Percentiles rank a stretch among this genome's conserved stretches.
Conservation (phyloP, 345 rosid genomes). For the Lepidium sativum region DNA sequence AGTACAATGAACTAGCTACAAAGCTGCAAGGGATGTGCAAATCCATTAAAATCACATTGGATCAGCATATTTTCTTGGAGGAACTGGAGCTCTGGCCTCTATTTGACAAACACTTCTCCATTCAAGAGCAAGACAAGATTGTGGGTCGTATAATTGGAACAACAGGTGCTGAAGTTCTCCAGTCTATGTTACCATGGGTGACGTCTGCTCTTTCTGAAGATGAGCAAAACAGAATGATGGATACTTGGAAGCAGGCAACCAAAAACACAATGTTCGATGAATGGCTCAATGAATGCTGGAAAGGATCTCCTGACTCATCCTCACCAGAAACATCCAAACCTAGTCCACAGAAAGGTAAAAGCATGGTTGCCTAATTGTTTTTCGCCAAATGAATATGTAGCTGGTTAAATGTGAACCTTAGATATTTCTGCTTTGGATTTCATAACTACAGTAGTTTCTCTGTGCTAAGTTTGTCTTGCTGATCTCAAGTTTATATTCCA, state of each 20-base stretch:
- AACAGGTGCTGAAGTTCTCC: conserved; percentile 87
- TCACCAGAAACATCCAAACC: conserved; percentile 40
- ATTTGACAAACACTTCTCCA: conserved; percentile 65
- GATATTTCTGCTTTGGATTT: not conserved
- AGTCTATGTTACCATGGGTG: conserved; percentile 94
- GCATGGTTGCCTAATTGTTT: not conserved
- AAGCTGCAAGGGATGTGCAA: conserved; percentile 95
- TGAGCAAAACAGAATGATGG: conserved; percentile 92
- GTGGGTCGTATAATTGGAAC: conserved; percentile 92
- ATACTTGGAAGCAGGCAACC: conserved; percentile 92
- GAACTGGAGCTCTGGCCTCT: conserved; percentile 89
- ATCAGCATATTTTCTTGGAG: conserved; percentile 81
- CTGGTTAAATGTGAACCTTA: not conserved
- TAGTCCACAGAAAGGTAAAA: conserved; percentile 41
- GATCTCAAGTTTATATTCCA: conserved; percentile 12
- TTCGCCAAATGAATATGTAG: not conserved
- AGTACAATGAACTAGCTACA: conserved; percentile 66
- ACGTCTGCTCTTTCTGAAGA: conserved; percentile 80
- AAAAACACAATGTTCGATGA: conserved; percentile 91
- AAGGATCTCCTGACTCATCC: conserved; percentile 43
- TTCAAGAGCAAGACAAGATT: conserved; percentile 78
- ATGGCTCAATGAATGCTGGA: conserved; percentile 86
- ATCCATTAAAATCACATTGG: conserved; percentile 71
- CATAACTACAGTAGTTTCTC: conserved; percentile 1
- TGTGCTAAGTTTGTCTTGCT: conserved; percentile 11